Conservation (phyloP, 768 basidiomycete genomes). For the Atractiella rhizophila region DNA sequence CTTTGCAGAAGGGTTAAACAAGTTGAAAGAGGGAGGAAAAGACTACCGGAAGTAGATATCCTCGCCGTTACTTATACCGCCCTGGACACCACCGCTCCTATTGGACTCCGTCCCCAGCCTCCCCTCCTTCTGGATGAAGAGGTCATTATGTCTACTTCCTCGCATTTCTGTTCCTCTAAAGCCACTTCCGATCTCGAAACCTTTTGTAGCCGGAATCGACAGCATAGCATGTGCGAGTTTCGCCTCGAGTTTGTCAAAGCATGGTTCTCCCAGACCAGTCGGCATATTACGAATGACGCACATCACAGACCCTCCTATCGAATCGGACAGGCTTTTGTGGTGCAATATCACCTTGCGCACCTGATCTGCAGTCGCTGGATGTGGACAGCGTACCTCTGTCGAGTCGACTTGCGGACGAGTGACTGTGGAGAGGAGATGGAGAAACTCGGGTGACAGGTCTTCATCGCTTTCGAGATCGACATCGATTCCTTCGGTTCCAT, state of each 20-base stretch:
- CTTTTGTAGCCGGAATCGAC: conserved; percentile 94
- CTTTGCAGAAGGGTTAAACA: conserved; percentile 23
- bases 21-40: not conserved
- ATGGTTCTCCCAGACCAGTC: conserved; percentile 78
- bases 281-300: conserved; percentile 83
- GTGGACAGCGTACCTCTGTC: conserved; percentile 67
- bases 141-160: conserved; percentile 79
- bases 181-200: conserved; percentile 90
- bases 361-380: conserved; percentile 56
- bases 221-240: conserved; percentile 91
- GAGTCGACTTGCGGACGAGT: conserved; percentile 72
- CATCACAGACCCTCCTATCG: conserved; percentile 92
- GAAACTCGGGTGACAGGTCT: conserved; percentile 56
- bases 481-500: conserved; percentile 25
- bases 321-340: conserved; percentile 71
- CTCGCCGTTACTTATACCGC: conserved; percentile 92
- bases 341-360: conserved; percentile 88
- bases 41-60: conserved; percentile 82
- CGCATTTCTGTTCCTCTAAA: conserved; percentile 84
- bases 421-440: conserved; percentile 46
- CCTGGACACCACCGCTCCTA: conserved; percentile 92
- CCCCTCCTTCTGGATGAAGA: conserved; percentile 42
- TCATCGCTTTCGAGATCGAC: conserved; percentile 43
- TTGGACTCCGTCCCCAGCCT: conserved; percentile 63
- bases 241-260: conserved; percentile 96